Evolutionary conservation across 78 protist species (phyloP).

Genomic region (Dictyostelium brefeldianum): DNA sequence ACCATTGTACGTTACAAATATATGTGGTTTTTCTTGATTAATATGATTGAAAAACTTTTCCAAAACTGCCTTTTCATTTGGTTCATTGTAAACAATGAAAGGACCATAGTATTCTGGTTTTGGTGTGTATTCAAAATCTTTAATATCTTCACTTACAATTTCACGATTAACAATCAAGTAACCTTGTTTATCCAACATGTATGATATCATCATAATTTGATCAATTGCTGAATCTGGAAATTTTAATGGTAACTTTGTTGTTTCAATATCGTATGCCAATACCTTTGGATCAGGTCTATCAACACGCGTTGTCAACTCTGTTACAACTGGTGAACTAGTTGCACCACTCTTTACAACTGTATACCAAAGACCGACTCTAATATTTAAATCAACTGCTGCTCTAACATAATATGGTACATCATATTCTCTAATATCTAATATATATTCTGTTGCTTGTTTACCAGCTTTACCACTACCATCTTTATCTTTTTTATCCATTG

Average conservation of each 20-base stretch:
- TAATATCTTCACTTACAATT: slow-evolving; percentile 95
- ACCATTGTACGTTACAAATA: slow-evolving; percentile 99
- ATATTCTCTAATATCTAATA: slow-evolving; percentile 95
- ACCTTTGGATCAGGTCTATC: slow-evolving; percentile 94
- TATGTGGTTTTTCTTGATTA: slow-evolving; percentile 87
- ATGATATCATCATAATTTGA: slow-evolving; percentile 99
- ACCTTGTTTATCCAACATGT: slow-evolving; percentile 97
- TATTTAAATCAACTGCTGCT: slow-evolving; percentile 94
- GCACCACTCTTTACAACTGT: slow-evolving; percentile 14
- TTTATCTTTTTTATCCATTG: not conserved
- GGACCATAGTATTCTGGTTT: slow-evolving; percentile 96
- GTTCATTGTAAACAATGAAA: slow-evolving; percentile 94
- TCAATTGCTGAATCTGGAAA: slow-evolving; percentile 96
- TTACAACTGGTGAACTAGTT: not conserved
- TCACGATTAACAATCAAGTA: slow-evolving; percentile 97
- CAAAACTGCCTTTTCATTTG: slow-evolving; percentile 79
- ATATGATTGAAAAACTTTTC: slow-evolving; percentile 89
- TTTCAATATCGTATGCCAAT: slow-evolving; percentile 99
- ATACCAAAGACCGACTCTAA: slow-evolving; percentile 88
- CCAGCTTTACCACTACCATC: not conserved
- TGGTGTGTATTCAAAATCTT: slow-evolving; percentile 98
- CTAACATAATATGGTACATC: slow-evolving; percentile 98
- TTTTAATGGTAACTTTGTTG: slow-evolving; percentile 96
- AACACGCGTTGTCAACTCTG: not conserved
- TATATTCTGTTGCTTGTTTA: slow-evolving; percentile 31